phyloP scores from a whole-genome alignment of 768 basidiomycete species.

The Agaricus blazei region DNA sequence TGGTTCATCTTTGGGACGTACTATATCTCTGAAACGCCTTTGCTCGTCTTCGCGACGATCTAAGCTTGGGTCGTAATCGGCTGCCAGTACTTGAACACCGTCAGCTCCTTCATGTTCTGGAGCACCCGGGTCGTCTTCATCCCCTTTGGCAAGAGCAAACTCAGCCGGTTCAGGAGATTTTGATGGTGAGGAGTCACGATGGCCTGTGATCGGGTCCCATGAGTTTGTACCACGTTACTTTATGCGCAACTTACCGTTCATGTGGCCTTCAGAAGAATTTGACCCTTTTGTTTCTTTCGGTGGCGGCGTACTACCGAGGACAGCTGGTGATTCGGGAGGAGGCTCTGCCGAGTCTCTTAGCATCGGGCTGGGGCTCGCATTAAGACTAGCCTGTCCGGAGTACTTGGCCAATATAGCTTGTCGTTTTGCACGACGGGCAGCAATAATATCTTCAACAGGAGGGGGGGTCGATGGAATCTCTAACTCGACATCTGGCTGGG shows the following conservation, averaged over 20 bases:
- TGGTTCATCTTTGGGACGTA: constrained; percentile 25
- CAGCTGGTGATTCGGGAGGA: constrained; percentile 41
- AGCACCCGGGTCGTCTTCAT: constrained; percentile 44
- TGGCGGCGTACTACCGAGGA: constrained; percentile 47
- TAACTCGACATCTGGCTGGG: constrained; percentile 11
- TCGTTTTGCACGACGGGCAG: constrained; percentile 64
- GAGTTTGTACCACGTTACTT: neutral
- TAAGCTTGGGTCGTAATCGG: constrained; percentile 79
- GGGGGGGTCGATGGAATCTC: constrained; percentile 17
- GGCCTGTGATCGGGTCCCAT: constrained; percentile 25
- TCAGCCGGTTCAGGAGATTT: constrained; percentile 51
- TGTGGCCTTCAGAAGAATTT: neutral
- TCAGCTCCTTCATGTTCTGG: constrained; percentile 30
- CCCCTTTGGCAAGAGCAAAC: constrained; percentile 68
- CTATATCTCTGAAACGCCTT: constrained; percentile 34
- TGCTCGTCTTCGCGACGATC: constrained; percentile 85
- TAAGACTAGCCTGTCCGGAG: constrained; percentile 40
- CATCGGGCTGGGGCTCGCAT: constrained; percentile 52
- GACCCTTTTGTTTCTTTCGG: neutral
- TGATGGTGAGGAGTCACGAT: constrained; percentile 53
- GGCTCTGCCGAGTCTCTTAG: constrained; percentile 75
- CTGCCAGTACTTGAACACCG: constrained; percentile 75
- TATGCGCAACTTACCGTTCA: neutral
- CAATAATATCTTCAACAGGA: constrained; percentile 58
- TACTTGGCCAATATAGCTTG: constrained; percentile 82